Base-by-base conservation (phyloP, 495 filamentous ascomycete genomes). In the Penicillium cosmopolitanum region DNA sequence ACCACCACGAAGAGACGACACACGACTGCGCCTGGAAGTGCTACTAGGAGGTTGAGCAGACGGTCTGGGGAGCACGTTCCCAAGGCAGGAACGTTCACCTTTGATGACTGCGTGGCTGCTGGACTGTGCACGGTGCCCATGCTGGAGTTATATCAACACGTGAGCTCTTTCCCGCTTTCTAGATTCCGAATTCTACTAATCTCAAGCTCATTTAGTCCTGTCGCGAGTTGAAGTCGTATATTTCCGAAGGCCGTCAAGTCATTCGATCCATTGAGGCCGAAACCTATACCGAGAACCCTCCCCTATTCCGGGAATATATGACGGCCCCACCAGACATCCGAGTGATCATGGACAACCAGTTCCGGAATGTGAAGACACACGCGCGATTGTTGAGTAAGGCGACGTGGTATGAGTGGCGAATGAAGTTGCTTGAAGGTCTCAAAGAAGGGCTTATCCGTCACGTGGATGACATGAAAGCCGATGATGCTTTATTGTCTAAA, bases 321-420 rank as follows among this genome's bases (percentile, higher is more conserved):
- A 85, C 84, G 0, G 93, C 94, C n/a, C 80, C 90, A 6, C 85
- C 90, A n/a, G 89, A 95, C 51, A 82, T 96, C 60, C 89, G 88
- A 64, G 71, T 84, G 2, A 81, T 95, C 50, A 93, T 98, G 89
- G 94, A 98, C 73, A 93, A 90, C 58, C 95, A 98, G 69, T 94
- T 98, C 75, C 93, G 94, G 70, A 96, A 96, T 60, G 88, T 96
- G 66, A 97, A 97, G 77, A 96, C 91, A 0, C 87, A 97, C 69
- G 90, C 96, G 3, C 80, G 96, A 42, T 79, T 96, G 5, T 82
- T 91, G 12, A 97, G 93, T 76, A 96, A 96, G 69, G 91, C 86
- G 38, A 93, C 92, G 73, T 98, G 96, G 96, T 98, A 98, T 69
- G 88, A 93, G 67, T 98, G 96, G 96, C 90, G 96, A 34, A 92